Conservation (phyloP, 2,329 filamentous ascomycete species). For the Fusarium nodosum region DNA sequence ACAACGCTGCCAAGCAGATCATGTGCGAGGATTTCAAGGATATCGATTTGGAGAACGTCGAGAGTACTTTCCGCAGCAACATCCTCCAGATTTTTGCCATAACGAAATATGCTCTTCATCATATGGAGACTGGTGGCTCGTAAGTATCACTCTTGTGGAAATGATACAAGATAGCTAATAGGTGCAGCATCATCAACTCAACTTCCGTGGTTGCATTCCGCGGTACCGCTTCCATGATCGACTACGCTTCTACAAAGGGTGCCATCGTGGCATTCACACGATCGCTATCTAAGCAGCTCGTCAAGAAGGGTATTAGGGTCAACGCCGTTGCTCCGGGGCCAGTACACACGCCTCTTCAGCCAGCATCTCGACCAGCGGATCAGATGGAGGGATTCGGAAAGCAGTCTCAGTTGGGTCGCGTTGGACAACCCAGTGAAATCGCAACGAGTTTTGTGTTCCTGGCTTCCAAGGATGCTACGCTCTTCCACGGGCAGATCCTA, state of each 20-base stretch:
- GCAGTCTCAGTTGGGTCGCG: conserved; percentile 54
- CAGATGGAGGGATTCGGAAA: conserved; percentile 61
- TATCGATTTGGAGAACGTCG: conserved; percentile 67
- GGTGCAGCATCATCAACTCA: conserved; percentile 67
- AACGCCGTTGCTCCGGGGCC: conserved; percentile 62
- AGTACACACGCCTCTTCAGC: conserved; percentile 61
- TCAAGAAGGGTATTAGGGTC: conserved; percentile 69
- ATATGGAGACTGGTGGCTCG: conserved; percentile 66
- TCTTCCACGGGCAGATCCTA: conserved; percentile 58
- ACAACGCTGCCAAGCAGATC: conserved; percentile 71
- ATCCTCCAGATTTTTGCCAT: conserved; percentile 71
- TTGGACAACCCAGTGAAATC: conserved; percentile 61
- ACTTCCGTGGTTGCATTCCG: conserved; percentile 68
- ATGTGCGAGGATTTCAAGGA: conserved; percentile 66
- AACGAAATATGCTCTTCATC: conserved; percentile 67
- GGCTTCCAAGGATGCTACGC: conserved; percentile 56
- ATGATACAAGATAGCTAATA: not conserved
- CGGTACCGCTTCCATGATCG: conserved; percentile 64
- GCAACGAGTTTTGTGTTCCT: conserved; percentile 59
- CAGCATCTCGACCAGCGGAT: conserved; percentile 58
- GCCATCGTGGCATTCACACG: conserved; percentile 70
- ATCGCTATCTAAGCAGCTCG: conserved; percentile 65
- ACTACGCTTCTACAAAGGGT: conserved; percentile 70
- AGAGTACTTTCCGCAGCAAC: conserved; percentile 69
- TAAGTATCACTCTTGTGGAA: conserved; percentile 45